Evolutionary conservation across 2,329 filamentous ascomycete genomes (phyloP).

Genomic region (Fonsecaea nubica): DNA sequence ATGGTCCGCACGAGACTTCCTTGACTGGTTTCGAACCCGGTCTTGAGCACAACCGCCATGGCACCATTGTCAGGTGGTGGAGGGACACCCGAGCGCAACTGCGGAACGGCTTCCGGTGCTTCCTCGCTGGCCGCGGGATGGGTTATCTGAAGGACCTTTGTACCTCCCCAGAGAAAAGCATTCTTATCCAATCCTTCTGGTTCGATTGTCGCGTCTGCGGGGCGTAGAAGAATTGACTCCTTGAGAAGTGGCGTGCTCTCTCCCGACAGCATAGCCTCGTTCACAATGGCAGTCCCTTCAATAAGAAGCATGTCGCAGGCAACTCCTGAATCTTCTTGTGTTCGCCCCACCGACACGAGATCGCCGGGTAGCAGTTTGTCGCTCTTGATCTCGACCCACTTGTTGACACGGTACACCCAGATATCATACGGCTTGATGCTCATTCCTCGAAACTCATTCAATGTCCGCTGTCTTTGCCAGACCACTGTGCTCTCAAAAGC

Average conservation of each 20-base stretch:
- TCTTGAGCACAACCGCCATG: conserved; percentile 93
- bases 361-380: conserved; percentile 93
- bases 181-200: conserved; percentile 95
- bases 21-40: conserved; percentile 97
- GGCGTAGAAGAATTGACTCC: conserved; percentile 90
- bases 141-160: conserved; percentile 94
- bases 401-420: conserved; percentile 84
- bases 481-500: conserved; percentile 98
- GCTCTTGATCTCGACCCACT: conserved; percentile 87
- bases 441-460: conserved; percentile 98
- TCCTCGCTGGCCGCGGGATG: conserved; percentile 82
- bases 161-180: conserved; percentile 93
- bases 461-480: conserved; percentile 95
- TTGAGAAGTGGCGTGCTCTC: conserved; percentile 97
- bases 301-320: conserved; percentile 96
- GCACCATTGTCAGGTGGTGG: conserved; percentile 91
- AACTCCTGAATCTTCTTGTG: conserved; percentile 95
- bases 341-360: conserved; percentile 86
- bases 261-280: conserved; percentile 98
- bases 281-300: conserved; percentile 95
- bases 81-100: conserved; percentile 76
- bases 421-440: conserved; percentile 98
- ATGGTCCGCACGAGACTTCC: conserved; percentile 97
- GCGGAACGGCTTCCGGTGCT: conserved; percentile 62
- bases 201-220: conserved; percentile 79